Percentiles rank a stretch among this genome's conserved stretches.
Evolutionary conservation across 352 stramenopile species (phyloP).

Genomic region (Globisporangium cystogenes): DNA sequence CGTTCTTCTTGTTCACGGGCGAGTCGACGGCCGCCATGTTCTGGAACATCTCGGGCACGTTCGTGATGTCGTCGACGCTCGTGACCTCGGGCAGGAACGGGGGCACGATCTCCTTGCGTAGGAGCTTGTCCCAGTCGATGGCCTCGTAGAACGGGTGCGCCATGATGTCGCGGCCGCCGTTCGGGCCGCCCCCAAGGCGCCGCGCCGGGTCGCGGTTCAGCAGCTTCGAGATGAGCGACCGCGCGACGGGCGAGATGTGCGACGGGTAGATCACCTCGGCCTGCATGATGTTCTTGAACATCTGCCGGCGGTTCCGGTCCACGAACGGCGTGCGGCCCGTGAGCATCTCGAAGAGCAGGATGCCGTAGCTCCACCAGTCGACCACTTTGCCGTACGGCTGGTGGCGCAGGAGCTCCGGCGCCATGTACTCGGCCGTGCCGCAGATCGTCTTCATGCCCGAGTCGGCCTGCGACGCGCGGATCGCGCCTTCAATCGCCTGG

Average conservation of each 20-base stretch:
- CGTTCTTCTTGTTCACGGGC: constrained; percentile 83
- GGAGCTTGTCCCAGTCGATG: constrained; percentile 85
- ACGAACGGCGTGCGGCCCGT: constrained; percentile 85
- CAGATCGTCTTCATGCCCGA: constrained; percentile 88
- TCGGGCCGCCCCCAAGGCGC: constrained; percentile 88
- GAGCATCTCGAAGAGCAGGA: constrained; percentile 87
- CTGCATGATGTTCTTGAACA: constrained; percentile 92
- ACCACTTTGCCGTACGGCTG: constrained; percentile 88
- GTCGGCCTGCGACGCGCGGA: constrained; percentile 73
- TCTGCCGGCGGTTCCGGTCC: constrained; percentile 81
- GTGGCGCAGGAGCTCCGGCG: constrained; percentile 74
- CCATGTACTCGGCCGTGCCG: constrained; percentile 87
- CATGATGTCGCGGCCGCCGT: constrained; percentile 86
- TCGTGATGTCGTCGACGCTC: constrained; percentile 82
- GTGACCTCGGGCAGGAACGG: constrained; percentile 76
- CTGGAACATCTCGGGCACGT: constrained; percentile 88
- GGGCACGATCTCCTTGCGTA: constrained; percentile 79
- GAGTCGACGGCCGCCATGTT: constrained; percentile 87
- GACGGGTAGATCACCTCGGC: constrained; percentile 85
- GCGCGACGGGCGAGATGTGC: constrained; percentile 71
- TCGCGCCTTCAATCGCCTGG: constrained; percentile 74
- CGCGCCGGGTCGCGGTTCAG: constrained; percentile 92
- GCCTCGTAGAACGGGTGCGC: constrained; percentile 79
- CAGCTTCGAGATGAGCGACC: constrained; percentile 84
- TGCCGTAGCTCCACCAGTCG: constrained; percentile 89